Base-by-base conservation (phyloP, 192 early-diverging fungal genomes). In the Podila clonocystis region DNA sequence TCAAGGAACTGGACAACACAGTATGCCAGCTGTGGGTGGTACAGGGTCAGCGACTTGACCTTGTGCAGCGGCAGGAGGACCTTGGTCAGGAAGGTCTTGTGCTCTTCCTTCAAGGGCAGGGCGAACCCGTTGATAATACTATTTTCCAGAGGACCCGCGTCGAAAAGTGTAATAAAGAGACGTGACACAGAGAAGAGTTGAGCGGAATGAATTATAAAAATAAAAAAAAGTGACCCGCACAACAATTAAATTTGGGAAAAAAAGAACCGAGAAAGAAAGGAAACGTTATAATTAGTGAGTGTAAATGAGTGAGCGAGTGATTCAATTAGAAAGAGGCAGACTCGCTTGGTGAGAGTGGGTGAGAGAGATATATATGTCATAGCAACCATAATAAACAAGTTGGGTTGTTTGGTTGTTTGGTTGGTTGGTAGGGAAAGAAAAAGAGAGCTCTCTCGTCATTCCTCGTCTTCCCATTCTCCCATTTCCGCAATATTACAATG, bases 71-170 rank as follows among this genome's bases (percentile, higher is more conserved):
- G 98, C 66, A 99, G 85, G 68, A 99, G 89, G 26, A 98, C 97
- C 61, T 93, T 89, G 58, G 92, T 92, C 62, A 99, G 80, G 84
- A 99, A 99, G 30, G 92, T 93, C 85, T 97, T 96, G 87, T 99
- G 98, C 86, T 99, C 98, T 64, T 99, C 96, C 83, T 99, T 99
- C 49, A 99, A 87, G 50, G 98, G 98, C 29, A 98, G 87, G 2
- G 98, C 97, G 82, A 99, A 99, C 22, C 98, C 98, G 82, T 99
- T 99, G 86, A 99, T 99, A 73, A 99, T 99, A 87, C 98, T 99
- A 60, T 5, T 41, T 67, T 38, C 15, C 15, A 17, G n/a, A 26
- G 52, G 52, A 62, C 52, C 52, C 52, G 4, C 20, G 52, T 26
- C 52, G 24, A 59, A 74, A 62, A 61, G 55, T 61, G 20, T 13